Evolutionary conservation across 805 yeast genomes (phyloP).

Genomic region (Lipomyces mesembrius): DNA sequence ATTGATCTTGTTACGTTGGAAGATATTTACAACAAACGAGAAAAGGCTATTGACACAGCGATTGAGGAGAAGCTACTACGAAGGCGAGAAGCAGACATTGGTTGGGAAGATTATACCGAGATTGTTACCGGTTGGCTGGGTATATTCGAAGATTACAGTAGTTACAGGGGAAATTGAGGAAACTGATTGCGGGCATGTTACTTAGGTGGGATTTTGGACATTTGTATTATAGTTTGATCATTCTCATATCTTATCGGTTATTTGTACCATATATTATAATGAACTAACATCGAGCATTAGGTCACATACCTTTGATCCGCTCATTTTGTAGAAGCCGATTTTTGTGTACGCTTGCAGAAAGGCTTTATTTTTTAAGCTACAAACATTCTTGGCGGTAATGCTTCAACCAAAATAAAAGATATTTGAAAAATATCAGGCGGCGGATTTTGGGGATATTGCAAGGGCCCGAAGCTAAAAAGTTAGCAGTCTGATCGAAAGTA

Average conservation of each 20-base stretch:
- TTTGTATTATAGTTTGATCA: slow-evolving; percentile 2
- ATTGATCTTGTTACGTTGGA: slow-evolving; percentile 85
- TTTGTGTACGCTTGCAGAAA: too few species aligned
- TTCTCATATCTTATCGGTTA: not conserved
- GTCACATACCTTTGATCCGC: too few species aligned
- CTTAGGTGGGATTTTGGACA: slow-evolving; percentile 2
- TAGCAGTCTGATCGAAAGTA: too few species aligned
- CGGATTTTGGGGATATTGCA: too few species aligned
- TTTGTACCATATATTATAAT: not conserved
- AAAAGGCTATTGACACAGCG: slow-evolving; percentile 76
- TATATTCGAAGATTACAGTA: slow-evolving; percentile 11
- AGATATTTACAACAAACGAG: slow-evolving; percentile 71
- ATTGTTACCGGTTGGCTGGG: slow-evolving; percentile 32
- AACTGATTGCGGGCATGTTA: not conserved
- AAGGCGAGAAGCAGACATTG: slow-evolving; percentile 65
- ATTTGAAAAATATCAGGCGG: too few species aligned
- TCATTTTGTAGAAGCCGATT: too few species aligned
- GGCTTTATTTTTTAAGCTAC: too few species aligned
- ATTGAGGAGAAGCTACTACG: slow-evolving; percentile 83
- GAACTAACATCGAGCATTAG: not conserved
- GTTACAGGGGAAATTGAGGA: not conserved
- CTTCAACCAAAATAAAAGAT: too few species aligned
- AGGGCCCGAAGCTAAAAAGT: too few species aligned
- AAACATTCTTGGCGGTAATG: too few species aligned
- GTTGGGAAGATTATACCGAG: slow-evolving; percentile 63